These are phyloP conservation scores for Diutina scorzettiae DNA, from an alignment of 1,139 yeast genomes.

Conservation along the genomic window DNA sequence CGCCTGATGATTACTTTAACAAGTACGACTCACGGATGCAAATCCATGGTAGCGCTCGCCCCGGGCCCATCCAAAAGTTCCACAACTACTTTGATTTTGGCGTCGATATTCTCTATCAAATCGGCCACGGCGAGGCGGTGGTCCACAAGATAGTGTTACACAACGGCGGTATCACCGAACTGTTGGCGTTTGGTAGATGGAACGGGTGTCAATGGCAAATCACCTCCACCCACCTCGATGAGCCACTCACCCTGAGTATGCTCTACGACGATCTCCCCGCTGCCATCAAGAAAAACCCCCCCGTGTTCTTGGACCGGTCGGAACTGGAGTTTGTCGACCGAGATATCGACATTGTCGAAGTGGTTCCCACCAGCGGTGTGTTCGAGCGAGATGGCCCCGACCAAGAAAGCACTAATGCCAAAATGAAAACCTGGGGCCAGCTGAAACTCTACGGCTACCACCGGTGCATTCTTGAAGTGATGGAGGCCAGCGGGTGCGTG, in stretches of 20 bases:
- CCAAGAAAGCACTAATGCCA: background rate
- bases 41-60: constrained; percentile 24
- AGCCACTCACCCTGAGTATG: constrained; percentile 13
- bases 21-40: constrained; percentile 34
- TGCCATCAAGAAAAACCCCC: constrained; percentile 12
- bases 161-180: constrained; percentile 37
- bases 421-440: constrained; percentile 36
- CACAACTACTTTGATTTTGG: constrained; percentile 48
- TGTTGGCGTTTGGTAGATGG: constrained; percentile 39
- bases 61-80: constrained; percentile 21
- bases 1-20: constrained; percentile 42
- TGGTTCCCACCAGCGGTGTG: constrained; percentile 6
- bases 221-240: background rate
- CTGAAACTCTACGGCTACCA: constrained; percentile 35
- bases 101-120: constrained; percentile 39
- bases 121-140: constrained; percentile 18
- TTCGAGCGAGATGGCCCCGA: background rate
- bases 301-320: constrained; percentile 36
- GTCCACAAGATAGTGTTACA: constrained; percentile 36
- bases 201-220: constrained; percentile 32
- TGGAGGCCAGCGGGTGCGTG: constrained; percentile 27
- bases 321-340: constrained; percentile 36
- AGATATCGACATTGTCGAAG: constrained; percentile 25
- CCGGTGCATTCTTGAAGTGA: constrained; percentile 41
- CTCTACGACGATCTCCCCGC: constrained; percentile 18